Conservation (phyloP, 129 eudicot species). For the Dittrichia graveolens region DNA sequence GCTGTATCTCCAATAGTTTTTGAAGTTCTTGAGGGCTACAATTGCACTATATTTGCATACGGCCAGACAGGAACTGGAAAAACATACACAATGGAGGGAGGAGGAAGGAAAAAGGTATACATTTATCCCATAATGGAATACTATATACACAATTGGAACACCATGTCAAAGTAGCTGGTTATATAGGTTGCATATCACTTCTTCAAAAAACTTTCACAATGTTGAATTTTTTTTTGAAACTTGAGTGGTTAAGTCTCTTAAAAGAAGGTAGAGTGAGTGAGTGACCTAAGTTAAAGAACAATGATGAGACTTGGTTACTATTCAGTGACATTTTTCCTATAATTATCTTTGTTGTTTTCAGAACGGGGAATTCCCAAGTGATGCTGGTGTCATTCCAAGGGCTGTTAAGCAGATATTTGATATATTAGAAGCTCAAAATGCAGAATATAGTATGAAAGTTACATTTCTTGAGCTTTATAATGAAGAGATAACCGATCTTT, state of each 20-base stretch:
- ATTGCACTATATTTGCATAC: constrained; percentile 97
- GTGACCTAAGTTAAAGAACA: no score
- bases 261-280: no score
- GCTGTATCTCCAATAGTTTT: constrained; percentile 88
- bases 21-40: constrained; percentile 96
- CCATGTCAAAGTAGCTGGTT: no score
- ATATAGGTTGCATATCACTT: no score
- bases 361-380: constrained; percentile 97
- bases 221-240: no score
- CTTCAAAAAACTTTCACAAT: no score
- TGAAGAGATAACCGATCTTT: constrained; percentile 92
- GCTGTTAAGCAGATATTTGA: constrained; percentile 85
- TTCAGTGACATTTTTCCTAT: not conserved
- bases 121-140: constrained; percentile 13
- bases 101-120: constrained; percentile 87
- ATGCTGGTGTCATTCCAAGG: constrained; percentile 97
- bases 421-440: constrained; percentile 88
- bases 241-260: no score
- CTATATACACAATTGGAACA: not conserved
- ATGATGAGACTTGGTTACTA: no score
- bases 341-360: constrained; percentile 26
- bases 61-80: constrained; percentile 99
- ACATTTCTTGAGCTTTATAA: constrained; percentile 89
- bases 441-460: constrained; percentile 95
- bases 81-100: constrained; percentile 99